Conservation (phyloP, 164 flowering plant species). For the Magnolia sinica region DNA sequence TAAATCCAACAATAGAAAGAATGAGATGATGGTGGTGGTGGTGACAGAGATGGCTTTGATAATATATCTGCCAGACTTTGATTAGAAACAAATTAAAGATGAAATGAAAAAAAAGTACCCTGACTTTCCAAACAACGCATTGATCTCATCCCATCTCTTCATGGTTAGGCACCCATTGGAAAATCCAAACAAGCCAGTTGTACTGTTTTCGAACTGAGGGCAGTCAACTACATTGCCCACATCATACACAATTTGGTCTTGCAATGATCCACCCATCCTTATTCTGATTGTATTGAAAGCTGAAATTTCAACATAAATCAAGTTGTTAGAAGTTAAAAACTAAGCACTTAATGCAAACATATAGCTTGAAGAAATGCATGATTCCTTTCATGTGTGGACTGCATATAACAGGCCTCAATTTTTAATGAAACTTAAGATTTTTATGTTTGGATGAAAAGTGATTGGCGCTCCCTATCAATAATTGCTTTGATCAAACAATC, state of each 20-base stretch:
- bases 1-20: conserved; percentile 33
- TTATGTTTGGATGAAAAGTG: too few relatives aligned
- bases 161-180: conserved; percentile 44
- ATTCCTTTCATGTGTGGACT: background rate
- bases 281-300: conserved; percentile 44
- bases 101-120: conserved; percentile 14
- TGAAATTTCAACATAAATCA: conserved; percentile 14
- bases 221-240: conserved; percentile 13
- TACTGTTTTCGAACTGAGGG: conserved; percentile 29
- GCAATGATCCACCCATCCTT: conserved; percentile 69
- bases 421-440: too few relatives aligned
- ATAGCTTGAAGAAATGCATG: background rate
- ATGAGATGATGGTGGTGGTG: conserved; percentile 19
- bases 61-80: background rate
- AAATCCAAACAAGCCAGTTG: conserved; percentile 54
- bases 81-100: background rate
- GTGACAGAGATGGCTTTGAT: background rate
- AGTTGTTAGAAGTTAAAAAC: background rate
- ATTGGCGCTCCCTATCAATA: too few relatives aligned
- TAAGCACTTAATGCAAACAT: too few relatives aligned
- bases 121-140: conserved; percentile 33
- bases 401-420: background rate
- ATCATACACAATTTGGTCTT: conserved; percentile 57
- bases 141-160: conserved; percentile 66
- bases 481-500: too few relatives aligned